Evolutionary conservation across 2,329 filamentous ascomycete species (phyloP).

Genomic region (Fusarium sp.): DNA sequence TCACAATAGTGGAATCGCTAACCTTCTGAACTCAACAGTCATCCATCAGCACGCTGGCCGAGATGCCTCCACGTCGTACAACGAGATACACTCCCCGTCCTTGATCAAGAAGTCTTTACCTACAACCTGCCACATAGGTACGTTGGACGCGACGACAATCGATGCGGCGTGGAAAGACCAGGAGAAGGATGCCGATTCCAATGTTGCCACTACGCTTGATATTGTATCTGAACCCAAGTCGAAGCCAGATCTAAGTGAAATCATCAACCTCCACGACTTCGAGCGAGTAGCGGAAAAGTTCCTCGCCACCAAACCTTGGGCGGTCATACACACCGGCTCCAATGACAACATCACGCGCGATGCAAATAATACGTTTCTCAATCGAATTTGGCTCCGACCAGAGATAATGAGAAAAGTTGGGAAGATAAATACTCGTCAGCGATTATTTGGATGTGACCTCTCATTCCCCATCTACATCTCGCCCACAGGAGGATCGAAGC

Average conservation of each 20-base stretch:
- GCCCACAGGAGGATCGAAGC: not conserved
- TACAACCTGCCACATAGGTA: not conserved
- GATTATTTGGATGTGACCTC: not conserved
- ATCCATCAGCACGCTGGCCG: not conserved
- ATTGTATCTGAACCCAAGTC: not conserved
- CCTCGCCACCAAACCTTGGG: not conserved
- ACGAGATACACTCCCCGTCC: not conserved
- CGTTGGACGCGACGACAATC: not conserved
- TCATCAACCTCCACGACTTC: not conserved
- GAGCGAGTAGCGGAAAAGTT: not conserved
- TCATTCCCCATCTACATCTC: not conserved
- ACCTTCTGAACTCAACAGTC: not conserved
- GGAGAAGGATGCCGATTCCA: too few relatives aligned
- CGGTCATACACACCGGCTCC: not conserved
- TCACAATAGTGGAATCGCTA: not conserved
- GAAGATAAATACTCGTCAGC: not conserved
- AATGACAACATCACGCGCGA: not conserved
- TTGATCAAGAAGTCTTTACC: not conserved
- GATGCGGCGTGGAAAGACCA: not conserved
- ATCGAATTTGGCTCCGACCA: not conserved
- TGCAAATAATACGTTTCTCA: not conserved
- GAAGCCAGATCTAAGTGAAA: not conserved
- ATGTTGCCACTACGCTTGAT: accelerated
- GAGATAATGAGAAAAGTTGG: not conserved
- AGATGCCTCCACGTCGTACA: not conserved